Conservation (phyloP, 2,329 filamentous ascomycete species). For the Venturia aucupariae region DNA sequence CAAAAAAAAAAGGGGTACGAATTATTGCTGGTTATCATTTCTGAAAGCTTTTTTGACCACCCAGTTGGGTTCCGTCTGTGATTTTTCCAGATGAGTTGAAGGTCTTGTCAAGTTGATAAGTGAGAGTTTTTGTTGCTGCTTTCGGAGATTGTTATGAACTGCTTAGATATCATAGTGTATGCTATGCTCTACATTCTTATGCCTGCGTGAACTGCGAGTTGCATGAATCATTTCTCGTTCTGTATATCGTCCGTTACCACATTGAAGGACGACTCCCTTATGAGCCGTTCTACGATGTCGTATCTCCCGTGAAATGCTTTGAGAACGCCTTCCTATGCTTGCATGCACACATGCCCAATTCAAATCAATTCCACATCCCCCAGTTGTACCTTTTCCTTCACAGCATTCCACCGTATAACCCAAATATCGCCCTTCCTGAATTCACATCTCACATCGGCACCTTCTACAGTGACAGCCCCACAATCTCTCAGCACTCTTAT, state of each 20-base stretch:
- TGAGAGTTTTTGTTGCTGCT: background rate
- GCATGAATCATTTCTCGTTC: background rate
- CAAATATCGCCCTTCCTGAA: slow-evolving; percentile 42
- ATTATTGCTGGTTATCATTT: too few species aligned
- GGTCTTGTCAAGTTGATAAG: background rate
- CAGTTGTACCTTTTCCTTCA: slow-evolving; percentile 58
- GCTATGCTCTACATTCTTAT: background rate
- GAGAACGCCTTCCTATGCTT: slow-evolving; percentile 5
- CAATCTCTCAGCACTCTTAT: slow-evolving; percentile 57
- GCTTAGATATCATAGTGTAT: background rate
- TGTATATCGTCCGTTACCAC: background rate
- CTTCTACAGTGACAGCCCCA: slow-evolving; percentile 46
- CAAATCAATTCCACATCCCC: slow-evolving; percentile 58
- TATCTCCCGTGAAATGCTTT: background rate
- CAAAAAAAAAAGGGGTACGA: too few species aligned
- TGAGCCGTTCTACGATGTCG: background rate
- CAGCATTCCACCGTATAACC: slow-evolving; percentile 51
- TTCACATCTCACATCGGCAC: slow-evolving; percentile 46
- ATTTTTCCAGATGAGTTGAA: too few species aligned
- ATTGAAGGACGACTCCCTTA: background rate
- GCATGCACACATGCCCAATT: background rate
- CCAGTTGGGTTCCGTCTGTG: too few species aligned
- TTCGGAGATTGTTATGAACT: background rate
- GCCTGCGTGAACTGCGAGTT: background rate
- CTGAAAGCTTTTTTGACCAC: too few species aligned